These are phyloP conservation scores for Coniferiporia weirii DNA, from an alignment of 1,284 basidiomycete genomes.

Conservation along the genomic window DNA sequence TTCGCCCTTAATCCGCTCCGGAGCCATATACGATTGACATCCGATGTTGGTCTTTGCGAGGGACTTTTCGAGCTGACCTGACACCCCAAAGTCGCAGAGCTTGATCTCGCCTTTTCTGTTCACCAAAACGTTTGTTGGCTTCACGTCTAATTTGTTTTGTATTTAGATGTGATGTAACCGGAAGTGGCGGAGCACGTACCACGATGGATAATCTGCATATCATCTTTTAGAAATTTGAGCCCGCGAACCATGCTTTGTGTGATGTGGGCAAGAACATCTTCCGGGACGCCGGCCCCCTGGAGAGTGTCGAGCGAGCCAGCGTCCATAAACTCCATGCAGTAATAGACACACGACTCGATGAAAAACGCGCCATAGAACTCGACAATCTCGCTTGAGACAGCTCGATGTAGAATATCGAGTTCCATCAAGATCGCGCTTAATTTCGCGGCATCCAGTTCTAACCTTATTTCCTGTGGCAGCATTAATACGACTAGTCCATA, in stretches of 20 bases:
- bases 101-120: conserved; percentile 89
- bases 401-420: conserved; percentile 94
- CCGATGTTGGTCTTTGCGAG: conserved; percentile 98
- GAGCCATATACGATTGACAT: conserved; percentile 99
- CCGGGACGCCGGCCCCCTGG: conserved; percentile 67
- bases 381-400: conserved; percentile 87
- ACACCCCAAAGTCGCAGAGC: conserved; percentile 97
- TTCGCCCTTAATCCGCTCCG: conserved; percentile 94
- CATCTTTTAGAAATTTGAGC: conserved; percentile 92
- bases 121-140: conserved; percentile 95
- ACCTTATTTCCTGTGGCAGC: conserved; percentile 80
- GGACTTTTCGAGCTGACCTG: conserved; percentile 93
- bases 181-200: conserved; percentile 40
- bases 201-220: conserved; percentile 95
- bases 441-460: conserved; percentile 94
- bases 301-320: conserved; percentile 91
- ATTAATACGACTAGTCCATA: conserved; percentile 1
- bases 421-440: conserved; percentile 98
- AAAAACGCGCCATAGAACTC: conserved; percentile 99
- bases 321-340: conserved; percentile 99
- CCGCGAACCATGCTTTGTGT: conserved; percentile 84
- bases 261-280: conserved; percentile 83
- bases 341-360: conserved; percentile 97
- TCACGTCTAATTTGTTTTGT: conserved; percentile 59
- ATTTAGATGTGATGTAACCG: background rate